A percentile compares a stretch with the other conserved stretches of the same genome.
phyloP scores from a whole-genome alignment of 164 flowering plant genomes.

The Stephania japonica region DNA sequence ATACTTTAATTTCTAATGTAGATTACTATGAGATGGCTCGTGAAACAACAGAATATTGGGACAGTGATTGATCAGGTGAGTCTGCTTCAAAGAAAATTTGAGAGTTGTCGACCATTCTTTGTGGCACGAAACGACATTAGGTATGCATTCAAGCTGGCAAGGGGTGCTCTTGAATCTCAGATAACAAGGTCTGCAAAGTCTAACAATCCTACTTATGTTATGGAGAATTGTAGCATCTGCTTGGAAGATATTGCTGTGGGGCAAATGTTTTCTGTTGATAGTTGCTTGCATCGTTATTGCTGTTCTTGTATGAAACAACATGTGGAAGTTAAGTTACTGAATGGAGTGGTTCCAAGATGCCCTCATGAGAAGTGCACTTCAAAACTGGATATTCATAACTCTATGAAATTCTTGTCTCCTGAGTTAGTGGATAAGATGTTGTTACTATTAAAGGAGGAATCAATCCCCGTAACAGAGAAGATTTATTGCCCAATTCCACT shows the following conservation, averaged over 20 bases:
- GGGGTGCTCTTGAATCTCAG: conserved; percentile 2
- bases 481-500: not conserved
- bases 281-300: conserved; percentile 1
- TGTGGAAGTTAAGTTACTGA: not conserved
- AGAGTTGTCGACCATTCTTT: not conserved
- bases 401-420: conserved; percentile 3
- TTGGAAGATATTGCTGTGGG: not conserved
- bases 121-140: not conserved
- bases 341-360: not conserved
- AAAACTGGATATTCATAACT: not conserved
- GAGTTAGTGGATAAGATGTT: conserved; percentile 1
- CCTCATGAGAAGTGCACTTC: not conserved
- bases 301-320: conserved; percentile 2
- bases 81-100: not conserved
- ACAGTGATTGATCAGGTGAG: not conserved
- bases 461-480: not conserved
- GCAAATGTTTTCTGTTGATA: conserved; percentile 1
- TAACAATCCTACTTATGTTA: not conserved
- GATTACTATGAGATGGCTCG: not conserved
- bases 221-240: not conserved
- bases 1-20: not conserved
- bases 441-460: not conserved
- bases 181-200: not conserved
- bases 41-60: not conserved
- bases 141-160: conserved; percentile 4